Conservation (phyloP, 2,329 filamentous ascomycete genomes). For the Rhinocladiella similis region DNA sequence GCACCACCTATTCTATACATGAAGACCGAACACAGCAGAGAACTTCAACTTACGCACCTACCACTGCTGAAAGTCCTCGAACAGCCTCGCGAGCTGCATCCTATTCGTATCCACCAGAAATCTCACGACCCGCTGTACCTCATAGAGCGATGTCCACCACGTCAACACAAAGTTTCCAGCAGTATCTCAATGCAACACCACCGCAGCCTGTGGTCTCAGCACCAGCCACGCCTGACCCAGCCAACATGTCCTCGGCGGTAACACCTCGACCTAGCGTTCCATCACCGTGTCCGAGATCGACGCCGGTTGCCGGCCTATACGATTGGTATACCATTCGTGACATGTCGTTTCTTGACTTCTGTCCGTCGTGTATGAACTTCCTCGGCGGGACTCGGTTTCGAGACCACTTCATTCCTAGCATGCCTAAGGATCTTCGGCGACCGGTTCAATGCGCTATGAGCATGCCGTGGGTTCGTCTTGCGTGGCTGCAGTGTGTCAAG, state of each 20-base stretch:
- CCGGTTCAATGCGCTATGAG: constrained; percentile 77
- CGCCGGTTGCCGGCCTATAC: constrained; percentile 61
- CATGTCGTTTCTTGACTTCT: constrained; percentile 73
- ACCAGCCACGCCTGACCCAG: constrained; percentile 14
- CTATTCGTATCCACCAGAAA: constrained; percentile 22
- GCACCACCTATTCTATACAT: constrained; percentile 20
- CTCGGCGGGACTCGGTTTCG: constrained; percentile 72
- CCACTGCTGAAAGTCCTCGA: constrained; percentile 13
- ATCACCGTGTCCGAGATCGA: constrained; percentile 68
- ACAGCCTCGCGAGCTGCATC: constrained; percentile 17
- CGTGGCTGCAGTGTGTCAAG: constrained; percentile 77
- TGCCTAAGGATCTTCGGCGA: constrained; percentile 57
- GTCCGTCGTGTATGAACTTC: constrained; percentile 73
- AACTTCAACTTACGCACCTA: constrained; percentile 9
- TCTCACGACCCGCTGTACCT: constrained; percentile 10
- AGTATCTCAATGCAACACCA: constrained; percentile 6
- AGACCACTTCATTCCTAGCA: constrained; percentile 63
- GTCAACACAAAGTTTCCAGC: constrained; percentile 7
- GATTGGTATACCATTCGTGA: constrained; percentile 81
- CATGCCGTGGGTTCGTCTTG: constrained; percentile 78
- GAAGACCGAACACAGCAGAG: constrained; percentile 14
- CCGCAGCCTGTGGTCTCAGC: constrained; percentile 6
- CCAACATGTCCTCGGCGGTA: neutral
- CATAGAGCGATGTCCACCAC: constrained; percentile 17
- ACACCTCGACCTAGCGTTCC: constrained; percentile 36